Conservation (phyloP, 352 stramenopile genomes). For the Pythium coloratum region DNA sequence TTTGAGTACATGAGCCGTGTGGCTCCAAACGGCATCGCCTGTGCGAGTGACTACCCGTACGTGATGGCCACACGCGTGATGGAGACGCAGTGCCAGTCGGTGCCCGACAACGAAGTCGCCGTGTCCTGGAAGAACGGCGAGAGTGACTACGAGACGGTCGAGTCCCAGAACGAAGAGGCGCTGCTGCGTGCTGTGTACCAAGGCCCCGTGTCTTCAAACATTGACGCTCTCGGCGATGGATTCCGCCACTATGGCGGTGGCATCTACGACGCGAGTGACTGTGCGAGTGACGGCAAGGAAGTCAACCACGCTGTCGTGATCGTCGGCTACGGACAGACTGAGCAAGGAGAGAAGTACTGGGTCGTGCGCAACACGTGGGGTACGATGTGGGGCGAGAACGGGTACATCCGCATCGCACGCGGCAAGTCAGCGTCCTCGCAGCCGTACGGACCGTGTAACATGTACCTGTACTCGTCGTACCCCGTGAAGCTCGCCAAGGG, state of each 20-base stretch:
- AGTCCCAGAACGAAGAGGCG: conserved; percentile 51
- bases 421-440: conserved; percentile 21
- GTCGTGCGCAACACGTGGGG: conserved; percentile 91
- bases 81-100: conserved; percentile 40
- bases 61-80: conserved; percentile 70
- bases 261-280: conserved; percentile 85
- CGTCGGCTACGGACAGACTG: conserved; percentile 81
- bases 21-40: conserved; percentile 70
- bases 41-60: conserved; percentile 67
- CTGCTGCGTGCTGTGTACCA: conserved; percentile 60
- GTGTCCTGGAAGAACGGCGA: conserved; percentile 47
- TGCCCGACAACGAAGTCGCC: conserved; percentile 37
- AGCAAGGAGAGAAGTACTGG: conserved; percentile 80
- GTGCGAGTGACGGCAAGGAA: conserved; percentile 64
- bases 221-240: conserved; percentile 69
- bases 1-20: conserved; percentile 81
- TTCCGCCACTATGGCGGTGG: conserved; percentile 85
- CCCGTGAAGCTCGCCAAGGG: conserved; percentile 49
- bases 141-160: conserved; percentile 59
- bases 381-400: conserved; percentile 85
- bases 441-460: conserved; percentile 61
- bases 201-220: conserved; percentile 75
- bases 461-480: conserved; percentile 77
- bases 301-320: conserved; percentile 89
- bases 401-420: conserved; percentile 78